phyloP scores from a whole-genome alignment of 1,284 basidiomycete genomes.

The Cryptococcus sp. region DNA sequence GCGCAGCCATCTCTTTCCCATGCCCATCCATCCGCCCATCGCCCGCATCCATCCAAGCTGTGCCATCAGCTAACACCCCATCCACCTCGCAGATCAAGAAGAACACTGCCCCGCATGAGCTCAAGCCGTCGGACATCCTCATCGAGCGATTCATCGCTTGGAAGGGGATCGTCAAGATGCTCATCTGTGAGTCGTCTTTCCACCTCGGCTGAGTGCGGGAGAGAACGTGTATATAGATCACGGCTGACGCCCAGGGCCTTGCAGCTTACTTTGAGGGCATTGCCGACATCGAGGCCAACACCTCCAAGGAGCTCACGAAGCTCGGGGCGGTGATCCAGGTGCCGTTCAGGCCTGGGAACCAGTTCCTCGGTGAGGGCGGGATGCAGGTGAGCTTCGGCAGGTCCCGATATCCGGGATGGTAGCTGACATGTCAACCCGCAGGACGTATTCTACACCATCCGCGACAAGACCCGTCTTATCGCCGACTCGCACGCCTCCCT shows the following conservation, averaged over 20 bases:
- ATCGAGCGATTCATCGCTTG: conserved; percentile 75
- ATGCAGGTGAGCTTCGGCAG: conserved; percentile 57
- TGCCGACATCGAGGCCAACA: conserved; percentile 92
- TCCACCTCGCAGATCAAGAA: conserved; percentile 64
- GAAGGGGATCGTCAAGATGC: conserved; percentile 84
- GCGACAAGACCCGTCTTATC: conserved; percentile 89
- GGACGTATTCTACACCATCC: conserved; percentile 90
- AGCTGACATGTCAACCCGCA: conserved; percentile 43
- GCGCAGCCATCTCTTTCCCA: conserved; percentile 18
- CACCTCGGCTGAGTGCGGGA: background rate
- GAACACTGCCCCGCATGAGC: conserved; percentile 81
- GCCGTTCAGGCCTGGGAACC: conserved; percentile 91
- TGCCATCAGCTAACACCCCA: background rate
- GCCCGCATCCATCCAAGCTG: background rate
- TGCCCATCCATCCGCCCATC: background rate
- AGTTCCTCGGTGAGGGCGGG: conserved; percentile 90
- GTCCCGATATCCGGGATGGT: background rate
- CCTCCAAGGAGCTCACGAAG: conserved; percentile 89
- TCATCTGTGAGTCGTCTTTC: conserved; percentile 57
- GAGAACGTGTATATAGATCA: background rate
- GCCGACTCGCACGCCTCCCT: conserved; percentile 97
- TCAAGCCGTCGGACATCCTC: conserved; percentile 91
- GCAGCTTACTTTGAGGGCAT: conserved; percentile 65
- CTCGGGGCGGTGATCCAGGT: conserved; percentile 97
- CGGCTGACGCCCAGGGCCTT: background rate